Percentiles rank a stretch among this genome's conserved stretches.
Evolutionary conservation across 345 rosid genomes (phyloP).

Genomic region (Reutealis trisperma): DNA sequence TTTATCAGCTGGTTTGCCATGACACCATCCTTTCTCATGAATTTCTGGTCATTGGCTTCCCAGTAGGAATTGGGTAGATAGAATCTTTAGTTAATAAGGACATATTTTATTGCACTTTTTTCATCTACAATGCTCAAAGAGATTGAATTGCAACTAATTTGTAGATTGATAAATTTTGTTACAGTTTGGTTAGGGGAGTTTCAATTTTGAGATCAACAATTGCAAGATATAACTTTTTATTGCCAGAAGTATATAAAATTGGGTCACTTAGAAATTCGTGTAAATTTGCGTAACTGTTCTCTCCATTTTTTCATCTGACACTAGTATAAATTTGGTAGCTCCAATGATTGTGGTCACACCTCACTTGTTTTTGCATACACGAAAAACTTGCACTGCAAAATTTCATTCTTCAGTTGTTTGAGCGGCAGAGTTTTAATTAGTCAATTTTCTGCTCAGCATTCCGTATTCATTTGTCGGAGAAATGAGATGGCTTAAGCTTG

Average conservation of each 20-base stretch:
- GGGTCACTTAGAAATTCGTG: background rate
- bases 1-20: conserved; percentile 68
- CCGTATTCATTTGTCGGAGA: too few species aligned
- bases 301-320: background rate
- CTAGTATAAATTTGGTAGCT: background rate
- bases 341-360: background rate
- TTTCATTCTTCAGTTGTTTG: background rate
- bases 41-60: conserved; percentile 78
- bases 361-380: background rate
- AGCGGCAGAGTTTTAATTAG: background rate
- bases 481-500: too few species aligned
- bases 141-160: conserved; percentile 18
- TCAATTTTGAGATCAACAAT: background rate
- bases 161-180: conserved; percentile 34
- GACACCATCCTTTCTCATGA: conserved; percentile 65
- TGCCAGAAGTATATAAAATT: background rate
- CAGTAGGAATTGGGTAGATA: conserved; percentile 24
- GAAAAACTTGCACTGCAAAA: background rate
- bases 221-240: background rate
- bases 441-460: background rate
- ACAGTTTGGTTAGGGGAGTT: background rate
- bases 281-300: background rate
- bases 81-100: background rate
- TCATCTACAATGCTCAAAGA: background rate
- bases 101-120: background rate